A percentile compares a stretch with the other conserved stretches of the same genome.
phyloP scores from a whole-genome alignment of 202 grass and related monocot species.

The Setaria italica region DNA sequence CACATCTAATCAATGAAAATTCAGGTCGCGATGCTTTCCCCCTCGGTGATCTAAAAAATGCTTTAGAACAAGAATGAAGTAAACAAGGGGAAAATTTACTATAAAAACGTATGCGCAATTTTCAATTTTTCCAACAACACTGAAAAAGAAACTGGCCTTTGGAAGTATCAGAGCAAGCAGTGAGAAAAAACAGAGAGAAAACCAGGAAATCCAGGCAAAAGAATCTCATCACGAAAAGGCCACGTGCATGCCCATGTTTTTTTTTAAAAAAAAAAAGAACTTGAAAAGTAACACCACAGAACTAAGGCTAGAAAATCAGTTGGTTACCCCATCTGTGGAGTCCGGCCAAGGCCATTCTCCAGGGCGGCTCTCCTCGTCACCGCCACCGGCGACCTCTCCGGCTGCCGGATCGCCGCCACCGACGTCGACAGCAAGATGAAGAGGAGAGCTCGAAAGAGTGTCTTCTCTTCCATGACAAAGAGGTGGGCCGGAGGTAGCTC shows the following conservation, averaged over 20 bases:
- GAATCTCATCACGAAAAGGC: background rate
- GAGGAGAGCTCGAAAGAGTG: background rate
- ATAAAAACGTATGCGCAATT: background rate
- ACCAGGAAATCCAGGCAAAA: background rate
- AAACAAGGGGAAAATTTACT: background rate
- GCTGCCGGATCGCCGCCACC: background rate
- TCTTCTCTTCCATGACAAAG: constrained; percentile 16
- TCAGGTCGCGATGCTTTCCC: no score
- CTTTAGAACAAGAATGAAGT: background rate
- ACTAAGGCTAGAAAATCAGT: background rate
- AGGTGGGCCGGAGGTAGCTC: background rate
- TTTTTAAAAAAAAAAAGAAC: no score
- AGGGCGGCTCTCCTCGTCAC: constrained; percentile 30
- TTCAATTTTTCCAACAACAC: background rate
- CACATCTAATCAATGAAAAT: background rate
- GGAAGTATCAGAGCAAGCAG: background rate
- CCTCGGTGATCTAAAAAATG: background rate
- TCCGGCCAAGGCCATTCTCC: constrained; percentile 64
- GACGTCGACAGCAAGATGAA: background rate
- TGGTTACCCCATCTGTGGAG: constrained; percentile 83
- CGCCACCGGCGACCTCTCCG: background rate
- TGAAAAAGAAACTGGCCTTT: background rate
- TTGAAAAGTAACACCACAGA: background rate
- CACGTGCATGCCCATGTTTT: background rate
- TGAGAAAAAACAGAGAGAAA: background rate